A percentile compares a stretch with the other conserved stretches of the same genome.
Conservation (phyloP, 2,329 filamentous ascomycete species). For the Xylariaceae sp. region DNA sequence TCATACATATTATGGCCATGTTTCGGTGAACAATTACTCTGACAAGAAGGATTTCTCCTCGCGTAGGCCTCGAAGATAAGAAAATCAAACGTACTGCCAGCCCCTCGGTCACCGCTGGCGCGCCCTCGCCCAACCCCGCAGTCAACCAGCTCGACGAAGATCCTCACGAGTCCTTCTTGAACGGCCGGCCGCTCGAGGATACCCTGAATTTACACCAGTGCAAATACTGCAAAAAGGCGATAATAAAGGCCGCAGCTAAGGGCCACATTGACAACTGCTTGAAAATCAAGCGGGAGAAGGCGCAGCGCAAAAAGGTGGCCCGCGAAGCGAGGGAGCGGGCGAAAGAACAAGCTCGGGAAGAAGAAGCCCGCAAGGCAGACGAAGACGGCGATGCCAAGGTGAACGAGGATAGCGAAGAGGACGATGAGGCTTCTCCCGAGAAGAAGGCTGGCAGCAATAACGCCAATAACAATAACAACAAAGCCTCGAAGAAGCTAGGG, state of each 20-base stretch:
- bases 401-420: slow-evolving; percentile 47
- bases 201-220: slow-evolving; percentile 75
- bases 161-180: slow-evolving; percentile 74
- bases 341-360: slow-evolving; percentile 56
- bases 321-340: slow-evolving; percentile 66
- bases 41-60: not conserved
- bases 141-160: slow-evolving; percentile 70
- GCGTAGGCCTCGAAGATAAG: slow-evolving; percentile 45
- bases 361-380: slow-evolving; percentile 51
- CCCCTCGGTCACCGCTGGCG: slow-evolving; percentile 39
- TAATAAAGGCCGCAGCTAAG: slow-evolving; percentile 69
- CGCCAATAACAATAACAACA: no score
- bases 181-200: slow-evolving; percentile 77
- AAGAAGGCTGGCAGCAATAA: no score
- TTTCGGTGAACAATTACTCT: not conserved
- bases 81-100: slow-evolving; percentile 45
- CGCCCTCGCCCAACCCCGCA: slow-evolving; percentile 49
- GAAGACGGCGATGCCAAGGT: slow-evolving; percentile 39
- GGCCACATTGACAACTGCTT: slow-evolving; percentile 81
- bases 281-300: slow-evolving; percentile 77
- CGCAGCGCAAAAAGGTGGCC: slow-evolving; percentile 70
- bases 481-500: slow-evolving; percentile 57
- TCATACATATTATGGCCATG: not conserved
- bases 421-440: slow-evolving; percentile 45
- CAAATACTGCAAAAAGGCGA: slow-evolving; percentile 90